These are phyloP conservation scores for Anethum foeniculum DNA, from an alignment of 140 eudicot species.

Conservation along the genomic window DNA sequence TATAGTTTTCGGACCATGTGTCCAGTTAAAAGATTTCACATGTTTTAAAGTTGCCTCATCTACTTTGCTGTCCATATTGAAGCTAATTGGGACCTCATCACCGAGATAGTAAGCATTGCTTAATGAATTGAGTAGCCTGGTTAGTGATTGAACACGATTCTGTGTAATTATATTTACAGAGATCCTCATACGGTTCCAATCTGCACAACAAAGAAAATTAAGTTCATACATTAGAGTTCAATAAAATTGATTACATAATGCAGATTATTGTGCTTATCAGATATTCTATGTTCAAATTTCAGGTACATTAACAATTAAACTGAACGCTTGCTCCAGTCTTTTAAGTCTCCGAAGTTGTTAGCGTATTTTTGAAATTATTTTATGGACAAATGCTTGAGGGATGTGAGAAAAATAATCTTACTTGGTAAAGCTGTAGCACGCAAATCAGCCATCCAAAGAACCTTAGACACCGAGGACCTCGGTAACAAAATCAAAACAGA, in stretches of 20 bases:
- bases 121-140: slow-evolving; percentile 69
- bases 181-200: slow-evolving; percentile 86
- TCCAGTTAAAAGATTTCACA: slow-evolving; percentile 69
- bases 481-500: slow-evolving; percentile 69
- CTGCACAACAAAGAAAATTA: slow-evolving; percentile 26
- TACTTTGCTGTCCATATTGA: slow-evolving; percentile 91
- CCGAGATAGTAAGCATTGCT: slow-evolving; percentile 73
- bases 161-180: slow-evolving; percentile 87
- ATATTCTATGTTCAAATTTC: not conserved
- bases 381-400: not conserved
- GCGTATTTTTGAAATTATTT: not conserved
- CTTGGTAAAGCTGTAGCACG: slow-evolving; percentile 90
- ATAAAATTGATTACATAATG: not conserved
- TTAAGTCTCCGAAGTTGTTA: not conserved
- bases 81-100: slow-evolving; percentile 73
- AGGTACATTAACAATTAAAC: not conserved
- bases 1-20: slow-evolving; percentile 66
- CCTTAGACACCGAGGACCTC: slow-evolving; percentile 56
- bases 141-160: slow-evolving; percentile 62
- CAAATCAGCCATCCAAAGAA: slow-evolving; percentile 95
- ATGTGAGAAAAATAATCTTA: slow-evolving; percentile 27
- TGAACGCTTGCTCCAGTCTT: not conserved
- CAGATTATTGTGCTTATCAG: not conserved
- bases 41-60: slow-evolving; percentile 71
- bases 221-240: not conserved